Evolutionary conservation across 306 rosid species (phyloP).

Genomic region (Ormosia emarginata): DNA sequence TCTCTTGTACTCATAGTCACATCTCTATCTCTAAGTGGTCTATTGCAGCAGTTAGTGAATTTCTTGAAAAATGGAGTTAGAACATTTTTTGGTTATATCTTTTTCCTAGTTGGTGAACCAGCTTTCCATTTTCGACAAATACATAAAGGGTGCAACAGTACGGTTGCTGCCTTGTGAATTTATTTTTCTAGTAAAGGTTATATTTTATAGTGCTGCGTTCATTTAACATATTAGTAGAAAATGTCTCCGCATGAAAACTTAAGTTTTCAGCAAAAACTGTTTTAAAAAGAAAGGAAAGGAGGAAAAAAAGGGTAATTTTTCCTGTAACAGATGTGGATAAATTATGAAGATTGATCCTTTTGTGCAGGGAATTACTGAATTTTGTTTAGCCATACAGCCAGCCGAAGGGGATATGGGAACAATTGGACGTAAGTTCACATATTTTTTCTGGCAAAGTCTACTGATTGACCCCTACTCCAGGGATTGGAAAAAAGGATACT

Average conservation of each 20-base stretch:
- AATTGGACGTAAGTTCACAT: constrained; percentile 76
- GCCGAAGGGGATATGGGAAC: constrained; percentile 69
- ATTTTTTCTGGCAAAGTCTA: constrained; percentile 3
- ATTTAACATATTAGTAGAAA: background rate
- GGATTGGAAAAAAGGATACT: background rate
- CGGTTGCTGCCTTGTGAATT: background rate
- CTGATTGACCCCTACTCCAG: background rate
- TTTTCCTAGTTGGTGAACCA: background rate
- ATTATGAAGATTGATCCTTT: constrained; percentile 6
- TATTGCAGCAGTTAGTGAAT: background rate
- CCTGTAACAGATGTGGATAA: constrained; percentile 4
- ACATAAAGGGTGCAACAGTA: background rate
- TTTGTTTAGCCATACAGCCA: constrained; percentile 84
- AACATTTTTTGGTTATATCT: background rate
- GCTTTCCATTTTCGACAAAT: background rate
- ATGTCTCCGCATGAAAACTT: background rate
- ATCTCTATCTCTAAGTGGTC: background rate
- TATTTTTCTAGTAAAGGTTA: background rate
- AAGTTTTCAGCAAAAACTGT: background rate
- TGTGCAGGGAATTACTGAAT: constrained; percentile 70
- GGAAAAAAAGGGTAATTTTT: background rate
- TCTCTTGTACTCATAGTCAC: background rate
- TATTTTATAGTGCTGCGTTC: background rate
- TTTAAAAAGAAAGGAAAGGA: background rate
- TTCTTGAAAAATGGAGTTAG: background rate